Base-by-base conservation (phyloP, 257 asterid species). In the Solanum infundibuliforme region DNA sequence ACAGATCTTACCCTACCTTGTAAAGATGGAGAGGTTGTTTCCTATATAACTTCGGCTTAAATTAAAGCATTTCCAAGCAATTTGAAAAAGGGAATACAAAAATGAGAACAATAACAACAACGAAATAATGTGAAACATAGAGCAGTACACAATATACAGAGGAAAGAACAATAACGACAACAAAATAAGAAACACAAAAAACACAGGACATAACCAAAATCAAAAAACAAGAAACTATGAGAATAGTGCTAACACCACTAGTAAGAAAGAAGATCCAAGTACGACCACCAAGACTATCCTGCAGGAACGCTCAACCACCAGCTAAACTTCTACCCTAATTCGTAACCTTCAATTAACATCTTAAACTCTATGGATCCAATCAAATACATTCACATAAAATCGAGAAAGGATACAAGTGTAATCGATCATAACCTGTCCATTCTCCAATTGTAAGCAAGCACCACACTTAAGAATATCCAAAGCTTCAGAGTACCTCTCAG, bases 391-490 rank as follows among this genome's bases (percentile, higher is more conserved):
- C 34, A 75, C 1, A 76, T n/a, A 76, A 76, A 39, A 76, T 73
- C 8, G 16, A 12, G 8, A 21, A 34, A 73, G 27, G 29, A 73
- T 72, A 83, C 65, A 13, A 90, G 86, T 87, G 72, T 62, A 31
- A 87, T 55, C 52, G 48, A 86, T 82, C 83, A 65, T 87, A 65
- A 97, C 98, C 98, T 97, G 98, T 35, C 91, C 97, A 86, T 91
- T 94, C 83, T 92, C 98, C 93, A 97, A 90, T 86, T 97, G 98
- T 88, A 92, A 11, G 94, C 98, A 95, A 90, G 99, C 98, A 83
- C 99, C 99, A 8, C 97, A 93, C 87, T 97, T 93, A 71, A 95
- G 97, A 93, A 97, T 88, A 90, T 97, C 95, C 90, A 97, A 90
- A 41, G 98, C 98, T 68, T 97, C 99, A 23, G 89, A 83, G 89